A percentile compares a stretch with the other conserved stretches of the same genome.
Evolutionary conservation across 2,329 filamentous ascomycete species (phyloP).

Genomic region (Gyromitra esculenta): DNA sequence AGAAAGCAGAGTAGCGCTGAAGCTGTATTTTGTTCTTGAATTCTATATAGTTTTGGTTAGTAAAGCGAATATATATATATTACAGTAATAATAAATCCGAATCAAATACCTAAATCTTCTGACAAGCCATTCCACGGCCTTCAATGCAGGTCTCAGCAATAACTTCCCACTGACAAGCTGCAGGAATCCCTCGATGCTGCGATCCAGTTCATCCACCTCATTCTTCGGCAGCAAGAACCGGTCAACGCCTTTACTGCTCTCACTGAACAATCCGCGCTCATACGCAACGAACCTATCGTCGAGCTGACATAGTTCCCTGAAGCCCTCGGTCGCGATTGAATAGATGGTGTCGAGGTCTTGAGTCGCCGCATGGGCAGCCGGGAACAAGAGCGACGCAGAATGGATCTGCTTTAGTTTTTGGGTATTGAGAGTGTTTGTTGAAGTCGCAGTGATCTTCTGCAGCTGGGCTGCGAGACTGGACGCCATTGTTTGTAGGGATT

Average conservation of each 20-base stretch:
- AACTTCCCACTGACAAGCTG: constrained; percentile 79
- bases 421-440: constrained; percentile 77
- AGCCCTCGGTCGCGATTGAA: constrained; percentile 86
- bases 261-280: constrained; percentile 83
- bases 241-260: constrained; percentile 90
- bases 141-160: constrained; percentile 85
- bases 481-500: constrained; percentile 68
- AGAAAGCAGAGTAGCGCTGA: constrained; percentile 84
- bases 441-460: constrained; percentile 88
- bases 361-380: constrained; percentile 80
- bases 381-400: constrained; percentile 94
- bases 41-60: constrained; percentile 67
- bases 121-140: constrained; percentile 93
- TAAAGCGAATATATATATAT: background rate
- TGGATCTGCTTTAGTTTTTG: constrained; percentile 93
- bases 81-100: constrained; percentile 34
- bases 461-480: constrained; percentile 92
- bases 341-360: constrained; percentile 93
- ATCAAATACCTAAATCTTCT: constrained; percentile 78
- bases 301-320: constrained; percentile 87
- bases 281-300: constrained; percentile 82
- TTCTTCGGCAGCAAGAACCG: constrained; percentile 80
- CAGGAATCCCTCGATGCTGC: constrained; percentile 81
- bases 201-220: constrained; percentile 84
- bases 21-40: constrained; percentile 89